Base-by-base conservation (phyloP, 2,329 filamentous ascomycete species). In the Beauveria rudraprayagi region DNA sequence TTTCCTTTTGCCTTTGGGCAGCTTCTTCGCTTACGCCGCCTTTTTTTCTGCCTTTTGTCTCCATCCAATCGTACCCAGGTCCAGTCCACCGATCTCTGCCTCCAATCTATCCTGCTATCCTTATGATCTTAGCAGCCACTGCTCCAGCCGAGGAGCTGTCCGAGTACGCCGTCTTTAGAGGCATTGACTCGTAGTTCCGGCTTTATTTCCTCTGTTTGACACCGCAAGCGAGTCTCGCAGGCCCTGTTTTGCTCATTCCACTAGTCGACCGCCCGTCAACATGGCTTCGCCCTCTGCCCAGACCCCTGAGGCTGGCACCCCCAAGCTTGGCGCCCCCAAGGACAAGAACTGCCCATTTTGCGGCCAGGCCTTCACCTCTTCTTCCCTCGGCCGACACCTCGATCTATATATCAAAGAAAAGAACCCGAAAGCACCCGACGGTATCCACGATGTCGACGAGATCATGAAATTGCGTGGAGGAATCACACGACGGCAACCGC, bases 381-480 rank as follows among this genome's bases (percentile, higher is more conserved):
- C 92, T 17, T 96, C 91, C 2, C 84, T 97, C 58, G 93, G 93
- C 55, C 88, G 93, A 51, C 93, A 97, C 75, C 86, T 97, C 66
- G 93, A 97, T 72, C 84, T 96, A 44, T 97, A 95, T 73, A 92
- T 97, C 69, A 92, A 92, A 70, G 88, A 92, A 62, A 95, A 92
- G 77, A 97, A 97, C 72, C 91, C 93, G 1, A 94, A 92, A 74
- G 82, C 87, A 1, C 78, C 89, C 7, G 93, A 97, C 75, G 92
- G 92, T 55, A 77, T 96, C 51, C 93, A 97, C 75, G 82, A 96
- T 76, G 90, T 97, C 62, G 90, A 93, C 8, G 90, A 91, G 73
- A 97, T 97, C 69, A 83, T 84, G 66, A 90, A 89, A 73, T 78
- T 96, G 69, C 85, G 93, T 58, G 90, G 91, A 50, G 83, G 85